These are phyloP conservation scores for Arachnomyces sp. DNA, from an alignment of 2,329 filamentous ascomycete species.

Conservation along the genomic window DNA sequence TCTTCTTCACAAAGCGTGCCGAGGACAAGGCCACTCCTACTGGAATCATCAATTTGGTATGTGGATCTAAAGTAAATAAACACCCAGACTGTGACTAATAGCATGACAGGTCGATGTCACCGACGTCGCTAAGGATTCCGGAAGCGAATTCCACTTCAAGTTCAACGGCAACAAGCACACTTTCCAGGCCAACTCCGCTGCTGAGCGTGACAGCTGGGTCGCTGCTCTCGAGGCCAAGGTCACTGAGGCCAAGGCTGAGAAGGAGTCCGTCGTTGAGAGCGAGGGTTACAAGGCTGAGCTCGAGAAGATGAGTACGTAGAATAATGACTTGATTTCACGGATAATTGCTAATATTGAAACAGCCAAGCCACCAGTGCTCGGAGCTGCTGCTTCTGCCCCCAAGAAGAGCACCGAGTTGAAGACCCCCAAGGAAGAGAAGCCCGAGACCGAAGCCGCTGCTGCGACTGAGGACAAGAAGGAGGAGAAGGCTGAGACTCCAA, in stretches of 20 bases:
- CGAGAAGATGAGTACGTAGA: slow-evolving; percentile 58
- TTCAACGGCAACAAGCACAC: slow-evolving; percentile 83
- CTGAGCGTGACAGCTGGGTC: slow-evolving; percentile 91
- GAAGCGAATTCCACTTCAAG: slow-evolving; percentile 78
- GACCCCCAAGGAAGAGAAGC: slow-evolving; percentile 23
- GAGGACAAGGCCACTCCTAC: slow-evolving; percentile 73
- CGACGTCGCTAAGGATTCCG: slow-evolving; percentile 68
- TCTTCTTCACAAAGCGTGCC: slow-evolving; percentile 81
- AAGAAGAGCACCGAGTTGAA: slow-evolving; percentile 19
- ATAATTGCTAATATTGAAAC: slow-evolving; percentile 18
- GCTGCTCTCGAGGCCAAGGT: slow-evolving; percentile 73
- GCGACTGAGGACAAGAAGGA: slow-evolving; percentile 42
- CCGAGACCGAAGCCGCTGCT: slow-evolving; percentile 23
- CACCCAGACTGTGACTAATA: too few species aligned
- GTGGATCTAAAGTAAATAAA: slow-evolving; percentile 24
- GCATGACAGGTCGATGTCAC: slow-evolving; percentile 52
- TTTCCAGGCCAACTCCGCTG: slow-evolving; percentile 69
- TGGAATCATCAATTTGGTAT: slow-evolving; percentile 78
- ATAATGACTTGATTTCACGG: slow-evolving; percentile 8
- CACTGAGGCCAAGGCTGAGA: slow-evolving; percentile 75
- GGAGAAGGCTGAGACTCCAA: slow-evolving; percentile 35
- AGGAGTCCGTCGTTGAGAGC: slow-evolving; percentile 63
- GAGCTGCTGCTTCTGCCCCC: slow-evolving; percentile 22
- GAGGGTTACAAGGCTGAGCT: slow-evolving; percentile 85
- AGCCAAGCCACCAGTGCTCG: slow-evolving; percentile 38